Evolutionary conservation across 805 yeast species (phyloP).

Genomic region (Lachancea lanzarotensis): DNA sequence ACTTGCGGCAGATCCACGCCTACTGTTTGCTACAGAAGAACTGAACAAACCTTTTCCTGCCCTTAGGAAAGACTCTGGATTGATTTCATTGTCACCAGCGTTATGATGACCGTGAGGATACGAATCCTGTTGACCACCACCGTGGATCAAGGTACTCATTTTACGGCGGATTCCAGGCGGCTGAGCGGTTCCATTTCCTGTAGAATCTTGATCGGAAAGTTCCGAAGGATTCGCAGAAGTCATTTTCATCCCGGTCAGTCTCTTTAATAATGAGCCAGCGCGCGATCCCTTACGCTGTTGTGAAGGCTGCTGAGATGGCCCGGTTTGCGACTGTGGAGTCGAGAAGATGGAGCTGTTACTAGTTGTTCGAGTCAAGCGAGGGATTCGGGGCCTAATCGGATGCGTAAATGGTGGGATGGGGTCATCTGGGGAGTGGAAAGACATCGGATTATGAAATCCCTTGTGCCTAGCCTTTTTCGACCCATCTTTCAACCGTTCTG

Average conservation of each 20-base stretch:
- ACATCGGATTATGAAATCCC: conserved; percentile 7
- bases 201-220: conserved; percentile 6
- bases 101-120: neutral
- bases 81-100: neutral
- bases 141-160: conserved; percentile 22
- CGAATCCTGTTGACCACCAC: neutral
- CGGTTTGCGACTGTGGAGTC: neutral
- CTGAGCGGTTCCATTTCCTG: neutral
- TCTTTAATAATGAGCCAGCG: conserved; percentile 8
- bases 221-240: conserved; percentile 2
- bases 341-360: conserved; percentile 3
- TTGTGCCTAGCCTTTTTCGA: conserved; percentile 1
- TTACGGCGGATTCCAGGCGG: conserved; percentile 14
- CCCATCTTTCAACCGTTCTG: neutral
- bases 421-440: conserved; percentile 7
- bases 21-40: conserved; percentile 7
- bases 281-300: conserved; percentile 8
- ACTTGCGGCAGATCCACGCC: conserved; percentile 14
- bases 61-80: neutral
- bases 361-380: conserved; percentile 3
- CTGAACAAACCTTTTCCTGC: neutral
- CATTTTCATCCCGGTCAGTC: conserved; percentile 7
- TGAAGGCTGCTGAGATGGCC: conserved; percentile 1
- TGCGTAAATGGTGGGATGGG: conserved; percentile 9
- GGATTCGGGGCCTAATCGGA: conserved; percentile 7